Base-by-base conservation (phyloP, 2,329 filamentous ascomycete genomes). In the Metarhizium sp. region DNA sequence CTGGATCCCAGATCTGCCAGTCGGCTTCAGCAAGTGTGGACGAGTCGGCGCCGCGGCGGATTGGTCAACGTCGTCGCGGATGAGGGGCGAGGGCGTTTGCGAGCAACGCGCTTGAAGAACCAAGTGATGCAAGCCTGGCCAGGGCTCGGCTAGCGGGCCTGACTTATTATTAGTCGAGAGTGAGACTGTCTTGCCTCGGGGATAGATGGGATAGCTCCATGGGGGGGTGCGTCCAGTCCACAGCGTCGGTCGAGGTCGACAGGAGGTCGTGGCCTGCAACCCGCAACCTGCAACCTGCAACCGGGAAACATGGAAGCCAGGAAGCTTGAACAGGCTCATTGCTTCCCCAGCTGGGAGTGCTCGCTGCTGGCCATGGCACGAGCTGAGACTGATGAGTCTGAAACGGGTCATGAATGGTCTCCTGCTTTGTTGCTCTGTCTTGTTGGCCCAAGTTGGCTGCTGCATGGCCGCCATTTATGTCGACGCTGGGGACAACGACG, bases 1-100 rank as follows among this genome's bases (percentile, higher is more conserved):
- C 52, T 48, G 52, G 52, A 40, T 25, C 42, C 43, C 52, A 47
- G 43, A 48, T 53, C 43, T 38, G 52, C 43, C n/a, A 47, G 52
- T 53, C 38, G 52, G 43, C 52, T 48, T 45, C 52, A 46, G 18
- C 16, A 46, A 14, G 43, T 46, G 42, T 45, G 14, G n/a, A 45
- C n/a, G 3, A 25, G 25, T 25, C 25, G 25, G 25, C 25, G 25
- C 25, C 10, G 32, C 10, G 32, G 18, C 43, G 43, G n/a, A 46
- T 46, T 46, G 43, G 43, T 46, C 14, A 18, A 13, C 10, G 11
- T 14, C n/a, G 18, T 46, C 43, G 29, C 18, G 18, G 43, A 13
- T 46, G 43, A 46, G 43, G 43, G 43, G 43, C 43, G n/a, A 18
- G 10, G 45, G 20, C 20, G 10, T 30, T 30, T 48, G 4, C 42